phyloP scores from a whole-genome alignment of 2,329 filamentous ascomycete genomes.

The Akanthomyces lecanii region DNA sequence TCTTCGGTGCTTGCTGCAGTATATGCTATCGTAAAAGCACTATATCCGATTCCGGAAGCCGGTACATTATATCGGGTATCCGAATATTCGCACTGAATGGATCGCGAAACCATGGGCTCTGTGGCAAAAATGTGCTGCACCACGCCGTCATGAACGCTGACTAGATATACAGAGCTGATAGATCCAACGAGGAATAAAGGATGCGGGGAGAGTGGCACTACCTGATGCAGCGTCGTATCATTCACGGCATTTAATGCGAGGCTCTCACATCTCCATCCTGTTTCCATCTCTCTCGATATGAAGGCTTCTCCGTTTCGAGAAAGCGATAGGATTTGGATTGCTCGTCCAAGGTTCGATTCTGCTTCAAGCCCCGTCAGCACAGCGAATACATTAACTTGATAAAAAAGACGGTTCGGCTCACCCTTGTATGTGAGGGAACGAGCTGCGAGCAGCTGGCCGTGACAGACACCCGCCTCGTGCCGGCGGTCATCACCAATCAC shows the following conservation, averaged over 20 bases:
- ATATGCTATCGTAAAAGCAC: constrained; percentile 62
- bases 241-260: constrained; percentile 41
- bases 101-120: constrained; percentile 53
- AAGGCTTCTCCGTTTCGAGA: constrained; percentile 50
- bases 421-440: constrained; percentile 41
- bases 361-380: neutral
- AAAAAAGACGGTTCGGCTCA: neutral
- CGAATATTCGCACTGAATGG: constrained; percentile 58
- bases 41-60: constrained; percentile 43
- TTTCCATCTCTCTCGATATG: constrained; percentile 35
- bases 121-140: constrained; percentile 61
- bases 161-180: constrained; percentile 54
- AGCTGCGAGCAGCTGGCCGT: constrained; percentile 48
- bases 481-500: constrained; percentile 38
- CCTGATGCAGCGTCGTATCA: constrained; percentile 45
- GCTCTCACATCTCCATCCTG: constrained; percentile 47
- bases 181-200: constrained; percentile 59
- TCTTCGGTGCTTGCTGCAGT: constrained; percentile 54
- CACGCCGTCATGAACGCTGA: constrained; percentile 38
- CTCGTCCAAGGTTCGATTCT: constrained; percentile 18
- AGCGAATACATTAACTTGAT: neutral
- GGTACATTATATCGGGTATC: constrained; percentile 19
- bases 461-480: constrained; percentile 44
- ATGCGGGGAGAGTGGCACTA: constrained; percentile 56
- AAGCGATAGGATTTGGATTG: constrained; percentile 41